Base-by-base conservation (phyloP, 306 rosid species). In the Sicyos baderoa region DNA sequence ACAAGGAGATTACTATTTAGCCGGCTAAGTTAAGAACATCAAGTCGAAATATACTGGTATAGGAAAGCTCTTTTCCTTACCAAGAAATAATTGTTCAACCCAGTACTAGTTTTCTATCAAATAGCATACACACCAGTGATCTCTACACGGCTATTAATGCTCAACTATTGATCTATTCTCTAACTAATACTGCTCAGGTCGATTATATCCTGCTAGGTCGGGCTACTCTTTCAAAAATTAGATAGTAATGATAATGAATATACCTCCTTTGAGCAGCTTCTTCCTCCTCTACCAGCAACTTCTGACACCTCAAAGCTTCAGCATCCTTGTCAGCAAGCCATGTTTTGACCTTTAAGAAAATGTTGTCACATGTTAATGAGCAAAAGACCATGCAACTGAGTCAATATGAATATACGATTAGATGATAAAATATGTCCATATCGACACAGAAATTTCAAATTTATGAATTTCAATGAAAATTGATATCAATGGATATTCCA, bases 181-280 rank as follows among this genome's bases (percentile, higher is more conserved):
- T 10, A 51, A 37, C 52, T 62, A 35, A 35, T 35, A 4, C 7
- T 7, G 45, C 73, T 44, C 18, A 69, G 57, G 13, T 17, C 3
- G 19, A 11, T 42, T 42, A 5, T 9, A 40, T 63, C 69, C 52
- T 9, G 11, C 52, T 63, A 65, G 70, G 45, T 19, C 54, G 22
- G 40, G 54, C 7, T 65, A 22, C 53, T 64, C 35, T 63, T 18
- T 4, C n/a, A 42, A 40, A 9, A 65, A 21, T 51, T 51, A 42
- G 73, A 29, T 37, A 29, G 49, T 37, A 19, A 25, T 10, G 56
- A 69, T 10, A 16, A 69, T 32, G 29, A 27, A 17, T 54, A 15
- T 82, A 91, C 97, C 96, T 85, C 86, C 75, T 89, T 78, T 79
- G 91, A 83, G 90, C 90, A 76, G 89, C 90, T 82, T 89, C 92